Percentiles rank a stretch among this genome's conserved stretches.
Conservation (phyloP, 495 filamentous ascomycete species). For the Talaromyces wortmannii region DNA sequence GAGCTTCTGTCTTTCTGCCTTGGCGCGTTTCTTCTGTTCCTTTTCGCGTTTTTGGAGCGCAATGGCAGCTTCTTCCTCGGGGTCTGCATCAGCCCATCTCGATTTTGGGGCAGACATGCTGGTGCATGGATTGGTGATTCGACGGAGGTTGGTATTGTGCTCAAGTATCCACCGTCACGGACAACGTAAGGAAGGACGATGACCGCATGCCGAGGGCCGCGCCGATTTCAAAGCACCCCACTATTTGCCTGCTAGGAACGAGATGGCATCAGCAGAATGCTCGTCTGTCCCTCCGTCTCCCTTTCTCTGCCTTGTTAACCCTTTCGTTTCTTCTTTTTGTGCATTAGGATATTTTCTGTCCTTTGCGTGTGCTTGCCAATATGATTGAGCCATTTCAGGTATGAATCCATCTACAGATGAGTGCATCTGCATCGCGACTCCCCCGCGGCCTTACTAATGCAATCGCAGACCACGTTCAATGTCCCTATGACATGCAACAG, state of each 20-base stretch:
- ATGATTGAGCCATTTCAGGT: slow-evolving; percentile 59
- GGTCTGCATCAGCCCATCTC: slow-evolving; percentile 76
- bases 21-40: slow-evolving; percentile 79
- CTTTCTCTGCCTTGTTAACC: slow-evolving; percentile 1
- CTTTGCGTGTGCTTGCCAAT: slow-evolving; percentile 5
- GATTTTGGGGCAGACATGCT: slow-evolving; percentile 68
- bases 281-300: not conserved
- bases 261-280: not conserved
- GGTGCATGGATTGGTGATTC: not conserved
- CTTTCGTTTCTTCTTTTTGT: slow-evolving; percentile 1
- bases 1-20: slow-evolving; percentile 74
- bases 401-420: slow-evolving; percentile 3
- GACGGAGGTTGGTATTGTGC: not conserved
- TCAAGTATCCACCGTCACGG: not conserved
- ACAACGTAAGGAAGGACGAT: slow-evolving; percentile 7
- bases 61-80: slow-evolving; percentile 61
- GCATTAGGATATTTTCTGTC: slow-evolving; percentile 1
- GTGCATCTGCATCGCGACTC: not conserved
- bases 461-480: slow-evolving; percentile 75
- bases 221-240: slow-evolving; percentile 32
- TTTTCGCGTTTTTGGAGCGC: slow-evolving; percentile 77
- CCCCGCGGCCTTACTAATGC: not conserved
- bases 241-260: slow-evolving; percentile 6
- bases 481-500: slow-evolving; percentile 86
- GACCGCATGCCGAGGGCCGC: slow-evolving; percentile 13